phyloP scores from a whole-genome alignment of 768 basidiomycete species.

The Sarcomyxa edulis region DNA sequence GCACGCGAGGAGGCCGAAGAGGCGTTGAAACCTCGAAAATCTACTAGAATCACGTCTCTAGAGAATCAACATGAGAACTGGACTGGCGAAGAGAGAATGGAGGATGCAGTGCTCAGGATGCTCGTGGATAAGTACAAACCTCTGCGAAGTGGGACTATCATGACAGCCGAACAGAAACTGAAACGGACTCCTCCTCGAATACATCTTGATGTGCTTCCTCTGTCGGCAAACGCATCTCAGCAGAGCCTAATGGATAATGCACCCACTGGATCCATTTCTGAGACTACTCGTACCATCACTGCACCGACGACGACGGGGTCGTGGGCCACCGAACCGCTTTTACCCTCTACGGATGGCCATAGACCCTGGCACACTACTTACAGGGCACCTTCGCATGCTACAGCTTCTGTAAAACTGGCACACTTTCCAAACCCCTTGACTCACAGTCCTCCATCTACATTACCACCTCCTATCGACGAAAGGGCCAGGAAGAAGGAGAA shows the following conservation, averaged over 20 bases:
- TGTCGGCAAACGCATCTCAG: too few relatives aligned
- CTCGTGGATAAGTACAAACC: slow-evolving; percentile 86
- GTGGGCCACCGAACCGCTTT: slow-evolving; percentile 46
- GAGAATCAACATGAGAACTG: slow-evolving; percentile 59
- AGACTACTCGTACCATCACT: too few relatives aligned
- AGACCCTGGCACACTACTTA: slow-evolving; percentile 70
- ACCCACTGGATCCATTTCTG: too few relatives aligned
- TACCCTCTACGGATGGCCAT: slow-evolving; percentile 52
- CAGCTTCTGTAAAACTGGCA: slow-evolving; percentile 49
- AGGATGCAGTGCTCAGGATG: slow-evolving; percentile 77
- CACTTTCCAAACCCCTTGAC: slow-evolving; percentile 31
- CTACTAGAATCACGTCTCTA: slow-evolving; percentile 16
- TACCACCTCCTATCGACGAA: slow-evolving; percentile 22
- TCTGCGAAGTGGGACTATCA: slow-evolving; percentile 53
- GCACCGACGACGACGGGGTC: slow-evolving; percentile 22
- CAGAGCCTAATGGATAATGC: too few relatives aligned
- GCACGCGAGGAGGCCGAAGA: slow-evolving; percentile 42
- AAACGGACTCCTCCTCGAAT: slow-evolving; percentile 37
- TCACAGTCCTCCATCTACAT: slow-evolving; percentile 12
- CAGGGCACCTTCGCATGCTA: slow-evolving; percentile 51
- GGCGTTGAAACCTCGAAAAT: slow-evolving; percentile 8
- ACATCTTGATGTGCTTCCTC: slow-evolving; percentile 12
- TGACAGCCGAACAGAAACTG: slow-evolving; percentile 63
- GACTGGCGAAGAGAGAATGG: slow-evolving; percentile 69
- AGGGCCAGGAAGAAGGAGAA: slow-evolving; percentile 36